Percentiles rank a stretch among this genome's conserved stretches.
Conservation (phyloP, 768 basidiomycete species). For the Lactifluus piperatus region DNA sequence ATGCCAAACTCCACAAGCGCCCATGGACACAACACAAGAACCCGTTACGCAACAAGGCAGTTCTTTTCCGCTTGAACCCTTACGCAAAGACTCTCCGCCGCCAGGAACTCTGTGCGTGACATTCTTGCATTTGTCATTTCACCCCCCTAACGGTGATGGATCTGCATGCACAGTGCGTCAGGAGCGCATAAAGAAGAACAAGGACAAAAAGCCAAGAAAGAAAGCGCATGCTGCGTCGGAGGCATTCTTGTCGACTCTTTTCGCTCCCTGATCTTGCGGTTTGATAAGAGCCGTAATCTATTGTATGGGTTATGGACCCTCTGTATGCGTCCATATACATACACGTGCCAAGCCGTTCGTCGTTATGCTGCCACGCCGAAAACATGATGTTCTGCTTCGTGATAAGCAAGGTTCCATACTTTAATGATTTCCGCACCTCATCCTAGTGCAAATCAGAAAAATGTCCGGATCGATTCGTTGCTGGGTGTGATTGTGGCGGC, state of each 20-base stretch:
- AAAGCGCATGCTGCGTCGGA: constrained; percentile 58
- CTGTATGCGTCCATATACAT: constrained; percentile 4
- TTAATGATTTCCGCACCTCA: constrained; percentile 10
- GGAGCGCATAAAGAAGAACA: constrained; percentile 57
- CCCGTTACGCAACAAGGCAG: constrained; percentile 86
- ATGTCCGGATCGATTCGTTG: not conserved
- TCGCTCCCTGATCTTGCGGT: constrained; percentile 57
- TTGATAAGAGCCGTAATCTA: constrained; percentile 4
- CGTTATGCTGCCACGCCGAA: constrained; percentile 20
- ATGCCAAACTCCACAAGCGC: constrained; percentile 77
- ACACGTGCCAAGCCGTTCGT: constrained; percentile 10
- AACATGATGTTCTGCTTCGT: constrained; percentile 20
- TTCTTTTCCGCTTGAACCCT: constrained; percentile 96
- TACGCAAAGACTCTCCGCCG: constrained; percentile 92
- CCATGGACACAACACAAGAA: constrained; percentile 99
- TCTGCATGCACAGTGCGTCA: constrained; percentile 53
- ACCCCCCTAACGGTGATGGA: not conserved
- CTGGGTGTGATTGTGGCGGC: constrained; percentile 15
- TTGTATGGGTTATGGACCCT: not conserved
- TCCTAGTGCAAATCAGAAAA: constrained; percentile 9
- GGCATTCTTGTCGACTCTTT: constrained; percentile 76
- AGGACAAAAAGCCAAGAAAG: constrained; percentile 57
- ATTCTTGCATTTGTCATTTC: not conserved
- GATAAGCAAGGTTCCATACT: constrained; percentile 10
- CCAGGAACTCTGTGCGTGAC: constrained; percentile 73